Evolutionary conservation across 495 filamentous ascomycete genomes (phyloP).

Genomic region (Massariosphaeria phaeospora): DNA sequence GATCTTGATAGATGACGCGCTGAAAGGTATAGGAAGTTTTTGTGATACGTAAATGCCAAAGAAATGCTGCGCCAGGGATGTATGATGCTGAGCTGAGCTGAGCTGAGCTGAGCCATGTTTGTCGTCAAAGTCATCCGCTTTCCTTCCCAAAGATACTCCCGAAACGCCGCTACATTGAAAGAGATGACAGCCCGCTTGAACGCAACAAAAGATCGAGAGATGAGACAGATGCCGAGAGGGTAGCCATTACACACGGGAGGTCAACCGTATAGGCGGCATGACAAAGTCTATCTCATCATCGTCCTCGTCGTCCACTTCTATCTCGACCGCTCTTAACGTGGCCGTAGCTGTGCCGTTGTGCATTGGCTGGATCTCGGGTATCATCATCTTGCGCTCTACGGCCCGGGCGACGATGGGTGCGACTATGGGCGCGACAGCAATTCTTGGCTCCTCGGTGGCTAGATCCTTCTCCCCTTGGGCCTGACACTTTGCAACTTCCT

Average conservation of each 20-base stretch:
- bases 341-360: constrained; percentile 7
- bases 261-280: constrained; percentile 29
- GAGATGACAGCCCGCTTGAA: constrained; percentile 32
- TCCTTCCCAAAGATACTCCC: constrained; percentile 6
- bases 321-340: constrained; percentile 20
- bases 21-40: constrained; percentile 9
- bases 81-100: constrained; percentile 13
- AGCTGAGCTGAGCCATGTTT: constrained; percentile 23
- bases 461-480: constrained; percentile 11
- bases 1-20: not conserved
- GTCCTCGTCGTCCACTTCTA: constrained; percentile 35
- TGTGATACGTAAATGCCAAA: constrained; percentile 11
- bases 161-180: constrained; percentile 16
- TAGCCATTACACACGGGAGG: constrained; percentile 29
- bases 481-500: constrained; percentile 37
- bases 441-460: not conserved
- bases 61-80: constrained; percentile 4
- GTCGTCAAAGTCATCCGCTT: constrained; percentile 11
- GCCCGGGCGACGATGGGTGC: not conserved
- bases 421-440: not conserved
- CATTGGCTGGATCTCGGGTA: not conserved
- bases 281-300: constrained; percentile 33
- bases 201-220: constrained; percentile 15
- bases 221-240: no score
- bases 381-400: not conserved